Conservation (phyloP, 2,329 filamentous ascomycete genomes). For the Knoxdaviesia capensis region DNA sequence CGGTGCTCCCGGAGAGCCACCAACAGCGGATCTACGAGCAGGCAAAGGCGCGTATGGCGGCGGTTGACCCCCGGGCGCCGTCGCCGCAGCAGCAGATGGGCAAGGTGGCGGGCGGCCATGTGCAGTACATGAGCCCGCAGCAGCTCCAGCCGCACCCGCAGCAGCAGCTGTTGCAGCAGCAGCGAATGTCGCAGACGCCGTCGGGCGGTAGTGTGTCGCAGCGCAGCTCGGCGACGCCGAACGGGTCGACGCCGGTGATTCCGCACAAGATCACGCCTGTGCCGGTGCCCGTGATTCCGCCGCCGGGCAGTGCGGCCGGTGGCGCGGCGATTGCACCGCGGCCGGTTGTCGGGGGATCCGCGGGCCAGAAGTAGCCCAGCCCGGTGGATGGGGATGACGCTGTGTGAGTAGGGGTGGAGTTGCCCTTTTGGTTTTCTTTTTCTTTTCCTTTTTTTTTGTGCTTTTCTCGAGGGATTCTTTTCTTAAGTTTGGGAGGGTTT, state of each 20-base stretch:
- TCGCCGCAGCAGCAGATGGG: no score
- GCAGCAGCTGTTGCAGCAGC: neutral
- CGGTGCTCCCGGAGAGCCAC: conserved; percentile 26
- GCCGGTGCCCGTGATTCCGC: conserved; percentile 20
- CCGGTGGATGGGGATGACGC: neutral
- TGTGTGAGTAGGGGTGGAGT: neutral
- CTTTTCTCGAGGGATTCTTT: neutral
- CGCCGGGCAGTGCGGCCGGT: neutral
- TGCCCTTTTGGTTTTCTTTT: neutral
- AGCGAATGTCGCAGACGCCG: neutral
- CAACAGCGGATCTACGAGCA: conserved; percentile 30
- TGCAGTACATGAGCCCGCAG: neutral
- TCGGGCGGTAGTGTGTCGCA: neutral
- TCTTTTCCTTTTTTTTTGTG: neutral
- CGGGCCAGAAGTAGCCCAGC: no score
- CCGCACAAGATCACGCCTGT: conserved; percentile 23
- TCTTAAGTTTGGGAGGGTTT: neutral
- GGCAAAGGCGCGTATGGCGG: conserved; percentile 25
- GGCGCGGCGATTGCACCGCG: no score
- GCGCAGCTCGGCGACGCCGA: neutral
- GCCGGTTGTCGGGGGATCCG: no score
- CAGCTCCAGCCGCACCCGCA: neutral
- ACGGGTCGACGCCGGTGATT: conserved; percentile 11
- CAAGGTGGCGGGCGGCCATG: no score
- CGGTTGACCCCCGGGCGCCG: conserved; percentile 18